Evolutionary conservation across 148 eudicot species (phyloP).

Genomic region (Vaccinium vitisidaea): DNA sequence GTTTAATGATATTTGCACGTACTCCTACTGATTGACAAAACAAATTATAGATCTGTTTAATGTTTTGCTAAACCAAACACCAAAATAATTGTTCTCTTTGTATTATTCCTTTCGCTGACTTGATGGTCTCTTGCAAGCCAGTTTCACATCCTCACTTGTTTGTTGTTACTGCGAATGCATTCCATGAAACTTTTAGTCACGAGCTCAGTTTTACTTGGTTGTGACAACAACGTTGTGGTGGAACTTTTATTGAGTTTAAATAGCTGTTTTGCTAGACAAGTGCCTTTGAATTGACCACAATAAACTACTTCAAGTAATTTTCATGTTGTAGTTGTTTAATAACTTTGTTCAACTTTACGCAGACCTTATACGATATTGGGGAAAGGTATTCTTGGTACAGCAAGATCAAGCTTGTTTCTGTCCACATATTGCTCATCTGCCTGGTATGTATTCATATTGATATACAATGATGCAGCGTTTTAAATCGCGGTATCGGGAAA

Average conservation of each 20-base stretch:
- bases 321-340: background rate
- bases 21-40: background rate
- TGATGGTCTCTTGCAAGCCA: background rate
- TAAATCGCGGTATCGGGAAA: too few species aligned
- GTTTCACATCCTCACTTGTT: background rate
- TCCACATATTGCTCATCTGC: conserved; percentile 89
- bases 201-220: background rate
- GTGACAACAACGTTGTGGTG: background rate
- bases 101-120: background rate
- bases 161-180: background rate
- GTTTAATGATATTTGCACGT: background rate
- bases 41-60: background rate
- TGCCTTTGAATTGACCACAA: background rate
- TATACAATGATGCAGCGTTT: background rate
- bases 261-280: background rate
- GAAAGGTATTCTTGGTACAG: conserved; percentile 83
- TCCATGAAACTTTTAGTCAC: background rate
- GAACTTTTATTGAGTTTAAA: background rate
- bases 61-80: background rate
- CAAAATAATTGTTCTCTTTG: background rate
- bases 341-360: conserved; percentile 25
- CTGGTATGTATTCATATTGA: conserved; percentile 55
- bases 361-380: conserved; percentile 75
- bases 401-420: conserved; percentile 95
- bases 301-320: background rate